These are phyloP conservation scores for Euphorbia peplus DNA, from an alignment of 345 rosid genomes.

Conservation along the genomic window DNA sequence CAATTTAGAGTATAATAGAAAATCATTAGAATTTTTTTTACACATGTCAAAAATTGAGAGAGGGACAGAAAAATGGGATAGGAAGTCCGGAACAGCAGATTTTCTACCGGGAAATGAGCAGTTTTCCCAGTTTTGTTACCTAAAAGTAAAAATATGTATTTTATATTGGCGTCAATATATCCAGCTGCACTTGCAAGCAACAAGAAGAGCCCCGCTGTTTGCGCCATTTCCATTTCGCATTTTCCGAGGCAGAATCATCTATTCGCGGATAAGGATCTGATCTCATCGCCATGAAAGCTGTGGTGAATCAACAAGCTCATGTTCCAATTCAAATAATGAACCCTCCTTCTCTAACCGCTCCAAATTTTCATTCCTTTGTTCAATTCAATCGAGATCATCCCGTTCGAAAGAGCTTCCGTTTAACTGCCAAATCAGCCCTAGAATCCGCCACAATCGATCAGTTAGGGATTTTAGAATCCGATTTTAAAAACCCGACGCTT, in stretches of 20 bases:
- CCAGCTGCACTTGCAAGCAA: neutral
- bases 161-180: neutral
- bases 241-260: neutral
- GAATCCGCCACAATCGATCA: slow-evolving; percentile 54
- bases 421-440: slow-evolving; percentile 32
- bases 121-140: no score
- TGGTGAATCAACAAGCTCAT: slow-evolving; percentile 39
- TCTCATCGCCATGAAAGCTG: slow-evolving; percentile 58
- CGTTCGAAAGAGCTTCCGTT: slow-evolving; percentile 31
- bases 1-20: no score
- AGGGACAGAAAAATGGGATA: no score
- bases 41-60: no score
- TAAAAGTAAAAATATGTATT: no score
- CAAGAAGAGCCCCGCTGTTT: slow-evolving; percentile 7
- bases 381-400: slow-evolving; percentile 29
- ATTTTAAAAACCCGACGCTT: slow-evolving; percentile 58
- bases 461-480: slow-evolving; percentile 59
- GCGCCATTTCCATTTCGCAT: neutral
- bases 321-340: slow-evolving; percentile 28
- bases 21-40: no score
- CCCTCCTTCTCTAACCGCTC: slow-evolving; percentile 14
- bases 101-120: no score
- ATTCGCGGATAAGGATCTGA: neutral
- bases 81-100: no score
- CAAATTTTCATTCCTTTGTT: slow-evolving; percentile 15